Evolutionary conservation across 1,284 basidiomycete genomes (phyloP).

Genomic region (Neotropicomus parvogracilis): DNA sequence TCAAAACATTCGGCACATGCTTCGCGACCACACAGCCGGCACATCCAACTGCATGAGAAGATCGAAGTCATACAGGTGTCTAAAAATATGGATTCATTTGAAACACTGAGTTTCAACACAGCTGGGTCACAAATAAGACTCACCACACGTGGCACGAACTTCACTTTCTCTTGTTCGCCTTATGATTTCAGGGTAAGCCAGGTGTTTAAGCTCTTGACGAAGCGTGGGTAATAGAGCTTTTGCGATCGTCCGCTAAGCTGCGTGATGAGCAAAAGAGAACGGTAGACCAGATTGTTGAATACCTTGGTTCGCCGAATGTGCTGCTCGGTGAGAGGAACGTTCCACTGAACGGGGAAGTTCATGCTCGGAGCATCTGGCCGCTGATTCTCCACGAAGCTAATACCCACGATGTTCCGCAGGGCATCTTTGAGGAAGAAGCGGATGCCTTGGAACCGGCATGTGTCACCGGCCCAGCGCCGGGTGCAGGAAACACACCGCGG

Average conservation of each 20-base stretch:
- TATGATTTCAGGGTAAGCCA: constrained; percentile 59
- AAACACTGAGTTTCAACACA: constrained; percentile 7
- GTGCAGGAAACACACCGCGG: constrained; percentile 78
- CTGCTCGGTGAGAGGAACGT: constrained; percentile 45
- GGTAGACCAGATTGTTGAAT: constrained; percentile 12
- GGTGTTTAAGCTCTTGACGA: constrained; percentile 65
- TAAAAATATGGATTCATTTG: constrained; percentile 30
- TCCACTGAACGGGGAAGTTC: constrained; percentile 68
- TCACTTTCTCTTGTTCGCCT: constrained; percentile 72
- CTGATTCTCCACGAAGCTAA: constrained; percentile 64
- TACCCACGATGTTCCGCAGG: constrained; percentile 54
- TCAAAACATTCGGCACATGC: constrained; percentile 82
- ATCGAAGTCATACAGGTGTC: constrained; percentile 92
- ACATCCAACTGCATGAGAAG: constrained; percentile 88
- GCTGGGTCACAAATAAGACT: constrained; percentile 27
- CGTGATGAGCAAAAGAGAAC: constrained; percentile 10
- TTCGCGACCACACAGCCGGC: constrained; percentile 85
- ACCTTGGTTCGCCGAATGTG: constrained; percentile 64
- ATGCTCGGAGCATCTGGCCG: constrained; percentile 54
- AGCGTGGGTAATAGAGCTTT: constrained; percentile 66
- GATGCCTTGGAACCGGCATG: constrained; percentile 75
- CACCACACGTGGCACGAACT: constrained; percentile 81
- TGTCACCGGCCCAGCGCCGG: constrained; percentile 78
- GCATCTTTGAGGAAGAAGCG: constrained; percentile 66
- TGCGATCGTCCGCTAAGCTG: constrained; percentile 59